Percentiles rank a stretch among this genome's conserved stretches.
Evolutionary conservation across 2,329 filamentous ascomycete genomes (phyloP).

Genomic region (Fusarium bulbicola): DNA sequence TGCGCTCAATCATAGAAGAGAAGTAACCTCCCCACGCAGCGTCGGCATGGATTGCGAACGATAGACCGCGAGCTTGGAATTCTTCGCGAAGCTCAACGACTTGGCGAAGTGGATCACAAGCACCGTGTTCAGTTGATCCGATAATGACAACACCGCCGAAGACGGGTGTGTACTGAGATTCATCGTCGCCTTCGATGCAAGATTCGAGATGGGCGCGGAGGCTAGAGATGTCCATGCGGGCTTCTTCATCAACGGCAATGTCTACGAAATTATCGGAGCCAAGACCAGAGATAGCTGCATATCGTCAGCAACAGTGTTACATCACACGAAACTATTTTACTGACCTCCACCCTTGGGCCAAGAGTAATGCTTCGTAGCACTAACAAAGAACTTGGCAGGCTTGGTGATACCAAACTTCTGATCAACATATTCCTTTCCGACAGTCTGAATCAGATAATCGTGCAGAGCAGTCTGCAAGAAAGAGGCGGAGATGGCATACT

Average conservation of each 20-base stretch:
- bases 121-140: background rate
- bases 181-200: background rate
- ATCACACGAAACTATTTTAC: too few relatives aligned
- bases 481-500: background rate
- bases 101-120: background rate
- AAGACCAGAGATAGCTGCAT: background rate
- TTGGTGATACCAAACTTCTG: background rate
- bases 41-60: background rate
- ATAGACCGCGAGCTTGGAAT: background rate
- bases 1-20: background rate
- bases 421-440: background rate
- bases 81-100: background rate
- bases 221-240: background rate
- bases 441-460: background rate
- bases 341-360: background rate
- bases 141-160: background rate
- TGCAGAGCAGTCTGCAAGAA: background rate
- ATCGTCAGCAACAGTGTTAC: too few relatives aligned
- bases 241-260: background rate
- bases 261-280: background rate
- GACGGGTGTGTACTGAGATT: background rate
- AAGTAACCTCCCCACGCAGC: background rate
- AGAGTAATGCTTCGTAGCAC: slow-evolving; percentile 3
- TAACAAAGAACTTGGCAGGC: background rate
- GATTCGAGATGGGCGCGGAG: background rate